Conservation (phyloP, 139 green algal species). For the Yamagishiella unicocca region DNA sequence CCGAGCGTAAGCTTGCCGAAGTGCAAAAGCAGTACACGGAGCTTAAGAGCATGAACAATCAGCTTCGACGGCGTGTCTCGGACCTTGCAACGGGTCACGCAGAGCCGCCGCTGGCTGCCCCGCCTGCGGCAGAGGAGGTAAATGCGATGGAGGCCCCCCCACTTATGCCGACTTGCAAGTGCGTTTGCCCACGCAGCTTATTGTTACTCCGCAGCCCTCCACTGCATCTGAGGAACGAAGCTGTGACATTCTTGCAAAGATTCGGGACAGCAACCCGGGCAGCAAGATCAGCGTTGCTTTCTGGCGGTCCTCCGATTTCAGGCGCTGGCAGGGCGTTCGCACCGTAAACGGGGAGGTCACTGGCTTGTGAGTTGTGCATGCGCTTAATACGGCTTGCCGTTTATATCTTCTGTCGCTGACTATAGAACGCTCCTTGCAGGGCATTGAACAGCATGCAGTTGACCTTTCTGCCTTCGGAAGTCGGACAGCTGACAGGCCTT, state of each 20-base stretch:
- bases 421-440: not conserved
- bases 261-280: constrained; percentile 27
- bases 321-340: constrained; percentile 30
- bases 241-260: not conserved
- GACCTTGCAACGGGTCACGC: constrained; percentile 39
- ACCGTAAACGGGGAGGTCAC: constrained; percentile 5
- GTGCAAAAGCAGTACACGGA: constrained; percentile 26
- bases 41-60: constrained; percentile 44
- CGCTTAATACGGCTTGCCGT: not conserved
- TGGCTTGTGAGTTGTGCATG: constrained; percentile 34
- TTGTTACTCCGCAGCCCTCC: not conserved
- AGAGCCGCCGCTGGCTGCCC: constrained; percentile 11
- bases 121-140: constrained; percentile 6
- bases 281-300: constrained; percentile 24
- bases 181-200: not conserved
- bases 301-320: constrained; percentile 20
- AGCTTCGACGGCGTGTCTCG: constrained; percentile 35
- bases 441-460: constrained; percentile 35
- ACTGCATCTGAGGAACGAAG: constrained; percentile 6
- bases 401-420: not conserved
- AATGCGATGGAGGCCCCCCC: not conserved
- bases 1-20: constrained; percentile 35
- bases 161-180: not conserved
- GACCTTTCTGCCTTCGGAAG: constrained; percentile 8
- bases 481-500: constrained; percentile 34